Base-by-base conservation (phyloP, 2,329 filamentous ascomycete genomes). In the Cladobotryum protrusum region DNA sequence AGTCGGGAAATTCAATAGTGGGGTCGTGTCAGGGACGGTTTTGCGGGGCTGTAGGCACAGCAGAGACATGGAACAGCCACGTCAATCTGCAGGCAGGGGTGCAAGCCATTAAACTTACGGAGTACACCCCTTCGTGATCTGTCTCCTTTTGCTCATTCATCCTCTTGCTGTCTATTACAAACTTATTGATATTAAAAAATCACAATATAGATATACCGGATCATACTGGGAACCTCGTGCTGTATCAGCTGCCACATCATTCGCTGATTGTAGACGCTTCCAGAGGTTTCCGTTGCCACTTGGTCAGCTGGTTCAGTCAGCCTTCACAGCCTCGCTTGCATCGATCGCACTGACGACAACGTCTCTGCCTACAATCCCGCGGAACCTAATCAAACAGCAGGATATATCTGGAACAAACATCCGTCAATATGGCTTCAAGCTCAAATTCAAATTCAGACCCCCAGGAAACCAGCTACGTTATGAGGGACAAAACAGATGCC, bases 401-500 rank as follows among this genome's bases (percentile, higher is more conserved):
- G 18, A 14, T 46, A 24, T 19, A 37, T 36, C 32, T 12, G 42
- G 34, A n/a, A 13, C 45, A 24, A 15, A 44, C 11, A 41, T 17
- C 19, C 19, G 45, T 53, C 66, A 70, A 47, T 54, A 83, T 84
- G 81, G 70, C 79, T 33, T 76, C 78, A 54, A 72, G 76, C 58
- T 71, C 72, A 57, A 70, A 70, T 58, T 71, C 72, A 57, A 70
- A 70, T 51, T 55, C 59, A 48, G 61, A 63, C 47, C 53, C 65
- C 53, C 65, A 70, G 48, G 72, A 75, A 56, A 76, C 74, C 43
- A 85, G 75, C 65, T 89, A 84, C 73, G 78, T 84, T 66, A 91
- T 91, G 85, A 77, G 86, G 62, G 79, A 82, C 61, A 78, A 70
- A 52, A 65, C 77, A 65, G 91, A 96, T 70, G 85, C 91, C 43